Evolutionary conservation across 106 monocot species (phyloP).

Genomic region (Gastrodia elata): DNA sequence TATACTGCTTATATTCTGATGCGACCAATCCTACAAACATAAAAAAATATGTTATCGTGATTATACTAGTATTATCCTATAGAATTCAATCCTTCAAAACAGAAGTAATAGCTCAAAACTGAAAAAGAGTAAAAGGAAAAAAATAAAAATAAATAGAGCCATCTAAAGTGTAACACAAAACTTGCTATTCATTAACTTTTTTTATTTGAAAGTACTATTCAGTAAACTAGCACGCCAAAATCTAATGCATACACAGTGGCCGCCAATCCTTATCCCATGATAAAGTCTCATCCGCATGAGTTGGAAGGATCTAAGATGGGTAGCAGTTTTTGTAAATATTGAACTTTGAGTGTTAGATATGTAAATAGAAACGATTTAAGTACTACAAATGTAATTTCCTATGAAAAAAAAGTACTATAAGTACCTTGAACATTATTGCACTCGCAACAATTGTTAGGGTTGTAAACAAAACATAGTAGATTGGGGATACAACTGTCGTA

Average conservation of each 20-base stretch:
- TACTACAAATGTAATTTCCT: background rate
- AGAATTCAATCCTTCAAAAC: background rate
- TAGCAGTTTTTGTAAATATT: too few species aligned
- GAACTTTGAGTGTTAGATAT: too few species aligned
- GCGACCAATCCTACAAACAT: slow-evolving; percentile 66
- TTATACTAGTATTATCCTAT: background rate
- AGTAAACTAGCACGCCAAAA: too few species aligned
- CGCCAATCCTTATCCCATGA: too few species aligned
- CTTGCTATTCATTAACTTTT: too few species aligned
- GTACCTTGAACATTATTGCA: slow-evolving; percentile 95
- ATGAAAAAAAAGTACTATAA: background rate
- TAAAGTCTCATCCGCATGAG: too few species aligned
- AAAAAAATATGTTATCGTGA: background rate
- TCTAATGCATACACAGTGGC: too few species aligned
- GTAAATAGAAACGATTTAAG: too few species aligned
- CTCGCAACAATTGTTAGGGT: slow-evolving; percentile 82
- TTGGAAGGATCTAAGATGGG: too few species aligned
- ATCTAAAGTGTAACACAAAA: too few species aligned
- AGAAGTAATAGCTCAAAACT: background rate
- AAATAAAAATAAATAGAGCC: too few species aligned
- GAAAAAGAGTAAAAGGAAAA: background rate
- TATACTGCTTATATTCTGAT: slow-evolving; percentile 45
- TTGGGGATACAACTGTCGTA: slow-evolving; percentile 82
- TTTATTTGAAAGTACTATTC: too few species aligned
- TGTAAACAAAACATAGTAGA: slow-evolving; percentile 92